phyloP scores from a whole-genome alignment of 2,329 filamentous ascomycete genomes.

The Paecilomyces dactylethromorphus region DNA sequence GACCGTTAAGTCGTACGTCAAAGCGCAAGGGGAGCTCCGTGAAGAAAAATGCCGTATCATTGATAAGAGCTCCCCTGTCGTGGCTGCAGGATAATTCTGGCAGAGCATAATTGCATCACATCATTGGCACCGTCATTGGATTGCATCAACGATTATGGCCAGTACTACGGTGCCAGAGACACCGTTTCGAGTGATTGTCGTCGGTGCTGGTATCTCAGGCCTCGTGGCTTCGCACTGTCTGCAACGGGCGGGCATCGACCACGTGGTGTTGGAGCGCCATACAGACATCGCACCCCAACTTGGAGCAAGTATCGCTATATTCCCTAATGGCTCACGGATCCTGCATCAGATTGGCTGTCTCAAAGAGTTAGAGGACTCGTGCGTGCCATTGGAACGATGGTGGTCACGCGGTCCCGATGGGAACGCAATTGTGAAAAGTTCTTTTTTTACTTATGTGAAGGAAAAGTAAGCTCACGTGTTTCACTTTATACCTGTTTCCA shows the following conservation, averaged over 20 bases:
- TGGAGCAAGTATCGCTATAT: constrained; percentile 43
- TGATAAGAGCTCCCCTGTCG: neutral
- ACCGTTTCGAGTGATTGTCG: constrained; percentile 35
- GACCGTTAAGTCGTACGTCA: neutral
- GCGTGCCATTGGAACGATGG: constrained; percentile 7
- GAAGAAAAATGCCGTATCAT: neutral
- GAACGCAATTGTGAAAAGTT: constrained; percentile 11
- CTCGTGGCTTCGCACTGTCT: constrained; percentile 40
- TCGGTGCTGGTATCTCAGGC: constrained; percentile 44
- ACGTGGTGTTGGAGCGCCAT: constrained; percentile 41
- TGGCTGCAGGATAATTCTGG: neutral
- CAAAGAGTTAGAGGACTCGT: constrained; percentile 20
- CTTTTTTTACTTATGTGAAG: constrained; percentile 4
- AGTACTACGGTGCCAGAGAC: neutral
- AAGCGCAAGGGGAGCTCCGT: neutral
- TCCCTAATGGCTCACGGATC: constrained; percentile 37
- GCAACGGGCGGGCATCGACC: constrained; percentile 40
- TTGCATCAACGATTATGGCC: neutral
- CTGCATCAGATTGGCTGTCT: constrained; percentile 44
- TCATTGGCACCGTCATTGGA: neutral
- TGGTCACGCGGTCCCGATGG: neutral
- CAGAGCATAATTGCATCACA: neutral
- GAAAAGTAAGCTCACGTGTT: neutral
- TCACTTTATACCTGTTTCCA: neutral
- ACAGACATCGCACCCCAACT: constrained; percentile 26